Evolutionary conservation across 176 grass and related monocot species (phyloP).

Genomic region (Oryza nivara): DNA sequence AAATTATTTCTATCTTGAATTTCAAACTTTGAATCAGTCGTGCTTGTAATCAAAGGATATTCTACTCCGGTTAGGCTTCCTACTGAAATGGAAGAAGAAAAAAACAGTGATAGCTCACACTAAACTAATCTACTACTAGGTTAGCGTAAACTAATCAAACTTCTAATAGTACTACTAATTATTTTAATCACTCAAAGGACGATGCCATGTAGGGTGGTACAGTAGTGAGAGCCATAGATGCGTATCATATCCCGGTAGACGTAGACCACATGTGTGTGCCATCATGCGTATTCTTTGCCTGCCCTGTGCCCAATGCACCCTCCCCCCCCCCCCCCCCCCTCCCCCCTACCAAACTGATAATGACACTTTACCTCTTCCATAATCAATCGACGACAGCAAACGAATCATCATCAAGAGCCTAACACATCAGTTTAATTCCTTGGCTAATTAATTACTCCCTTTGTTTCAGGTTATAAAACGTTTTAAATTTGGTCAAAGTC

Average conservation of each 20-base stretch:
- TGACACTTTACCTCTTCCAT: constrained; percentile 27
- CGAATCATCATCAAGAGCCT: neutral
- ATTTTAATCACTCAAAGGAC: constrained; percentile 24
- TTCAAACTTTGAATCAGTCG: neutral
- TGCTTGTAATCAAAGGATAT: neutral
- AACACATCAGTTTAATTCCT: constrained; percentile 5
- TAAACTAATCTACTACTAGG: neutral
- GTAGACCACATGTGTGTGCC: constrained; percentile 21
- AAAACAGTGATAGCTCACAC: neutral
- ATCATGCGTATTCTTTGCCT: neutral
- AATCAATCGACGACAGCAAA: constrained; percentile 17
- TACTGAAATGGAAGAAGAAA: neutral
- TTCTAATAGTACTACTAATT: neutral
- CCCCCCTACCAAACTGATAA: constrained; percentile 34
- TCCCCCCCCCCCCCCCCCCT: neutral
- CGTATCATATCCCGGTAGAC: constrained; percentile 41
- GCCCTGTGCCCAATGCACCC: neutral
- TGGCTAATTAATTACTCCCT: neutral
- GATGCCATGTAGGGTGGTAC: constrained; percentile 16
- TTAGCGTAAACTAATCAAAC: constrained; percentile 28
- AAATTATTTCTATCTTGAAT: neutral
- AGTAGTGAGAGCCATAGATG: constrained; percentile 9
- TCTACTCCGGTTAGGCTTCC: neutral
- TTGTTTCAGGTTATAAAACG: too few species aligned
- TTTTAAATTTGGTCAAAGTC: too few species aligned